These are phyloP conservation scores for Neopestalotiopsis rosae DNA, from an alignment of 2,329 filamentous ascomycete species.

Conservation along the genomic window DNA sequence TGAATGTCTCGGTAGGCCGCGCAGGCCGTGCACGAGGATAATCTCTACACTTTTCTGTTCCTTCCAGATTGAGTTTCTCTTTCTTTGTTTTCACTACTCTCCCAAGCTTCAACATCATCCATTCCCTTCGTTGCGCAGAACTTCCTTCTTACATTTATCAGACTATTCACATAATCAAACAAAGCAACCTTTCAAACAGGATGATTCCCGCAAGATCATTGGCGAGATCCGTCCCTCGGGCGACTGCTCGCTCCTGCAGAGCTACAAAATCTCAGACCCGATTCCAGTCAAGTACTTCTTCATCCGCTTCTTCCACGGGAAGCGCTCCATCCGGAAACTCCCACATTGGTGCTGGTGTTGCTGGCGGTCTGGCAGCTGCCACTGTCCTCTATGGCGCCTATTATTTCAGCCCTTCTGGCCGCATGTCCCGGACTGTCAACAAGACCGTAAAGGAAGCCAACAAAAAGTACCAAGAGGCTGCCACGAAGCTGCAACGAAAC, in stretches of 20 bases:
- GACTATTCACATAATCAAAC: background rate
- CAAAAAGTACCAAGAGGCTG: slow-evolving; percentile 63
- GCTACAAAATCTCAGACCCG: slow-evolving; percentile 31
- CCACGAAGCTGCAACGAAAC: slow-evolving; percentile 63
- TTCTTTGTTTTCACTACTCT: background rate
- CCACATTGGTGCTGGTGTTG: slow-evolving; percentile 46
- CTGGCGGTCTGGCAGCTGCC: slow-evolving; percentile 50
- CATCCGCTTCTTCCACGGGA: slow-evolving; percentile 32
- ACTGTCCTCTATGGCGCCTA: slow-evolving; percentile 49
- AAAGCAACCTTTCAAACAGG: background rate
- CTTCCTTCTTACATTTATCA: background rate
- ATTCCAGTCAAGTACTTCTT: slow-evolving; percentile 42
- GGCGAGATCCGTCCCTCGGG: slow-evolving; percentile 14
- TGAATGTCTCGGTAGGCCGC: background rate
- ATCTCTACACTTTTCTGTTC: background rate
- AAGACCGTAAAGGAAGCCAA: slow-evolving; percentile 59
- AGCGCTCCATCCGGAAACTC: slow-evolving; percentile 28
- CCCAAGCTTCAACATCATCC: background rate
- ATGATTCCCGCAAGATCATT: slow-evolving; percentile 18
- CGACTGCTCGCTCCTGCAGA: slow-evolving; percentile 23
- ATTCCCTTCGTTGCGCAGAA: background rate
- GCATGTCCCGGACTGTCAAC: slow-evolving; percentile 48
- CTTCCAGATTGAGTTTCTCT: background rate
- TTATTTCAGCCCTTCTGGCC: slow-evolving; percentile 49
- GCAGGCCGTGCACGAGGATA: background rate